Percentiles rank a stretch among this genome's conserved stretches.
These are phyloP conservation scores for Phlyctochytrium bullatum DNA, from an alignment of 192 early-diverging fungal genomes.

Conservation along the genomic window DNA sequence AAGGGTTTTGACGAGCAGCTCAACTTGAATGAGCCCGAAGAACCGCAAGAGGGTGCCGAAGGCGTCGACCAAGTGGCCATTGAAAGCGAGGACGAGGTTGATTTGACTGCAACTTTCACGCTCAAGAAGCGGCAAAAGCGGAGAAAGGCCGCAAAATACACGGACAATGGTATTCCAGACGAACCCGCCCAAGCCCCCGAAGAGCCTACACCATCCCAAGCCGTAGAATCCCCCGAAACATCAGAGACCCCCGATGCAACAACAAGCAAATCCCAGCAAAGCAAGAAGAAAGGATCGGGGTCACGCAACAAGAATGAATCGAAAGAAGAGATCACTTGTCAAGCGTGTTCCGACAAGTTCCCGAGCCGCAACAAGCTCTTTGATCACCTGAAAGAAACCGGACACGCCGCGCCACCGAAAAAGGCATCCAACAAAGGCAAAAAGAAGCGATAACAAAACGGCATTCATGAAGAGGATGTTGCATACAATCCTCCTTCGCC, in stretches of 20 bases:
- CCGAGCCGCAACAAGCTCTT: slow-evolving; percentile 81
- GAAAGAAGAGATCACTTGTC: slow-evolving; percentile 55
- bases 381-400: slow-evolving; percentile 79
- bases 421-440: background rate
- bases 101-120: background rate
- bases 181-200: no score
- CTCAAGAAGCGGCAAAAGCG: slow-evolving; percentile 9
- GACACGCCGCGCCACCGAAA: slow-evolving; percentile 67
- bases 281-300: slow-evolving; percentile 14
- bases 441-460: slow-evolving; percentile 11
- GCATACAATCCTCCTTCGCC: no score
- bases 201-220: no score
- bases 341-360: slow-evolving; percentile 75
- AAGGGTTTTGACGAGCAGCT: background rate
- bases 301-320: slow-evolving; percentile 14
- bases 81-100: background rate
- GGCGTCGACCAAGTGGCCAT: slow-evolving; percentile 12
- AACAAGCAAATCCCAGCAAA: slow-evolving; percentile 23
- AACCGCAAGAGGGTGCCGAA: slow-evolving; percentile 3
- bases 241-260: slow-evolving; percentile 20
- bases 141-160: slow-evolving; percentile 18
- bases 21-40: background rate
- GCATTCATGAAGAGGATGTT: no score
- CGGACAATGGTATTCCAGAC: slow-evolving; percentile 7
- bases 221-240: no score